Evolutionary conservation across 2,329 filamentous ascomycete genomes (phyloP).

Genomic region (Trichoderma pleuroti): DNA sequence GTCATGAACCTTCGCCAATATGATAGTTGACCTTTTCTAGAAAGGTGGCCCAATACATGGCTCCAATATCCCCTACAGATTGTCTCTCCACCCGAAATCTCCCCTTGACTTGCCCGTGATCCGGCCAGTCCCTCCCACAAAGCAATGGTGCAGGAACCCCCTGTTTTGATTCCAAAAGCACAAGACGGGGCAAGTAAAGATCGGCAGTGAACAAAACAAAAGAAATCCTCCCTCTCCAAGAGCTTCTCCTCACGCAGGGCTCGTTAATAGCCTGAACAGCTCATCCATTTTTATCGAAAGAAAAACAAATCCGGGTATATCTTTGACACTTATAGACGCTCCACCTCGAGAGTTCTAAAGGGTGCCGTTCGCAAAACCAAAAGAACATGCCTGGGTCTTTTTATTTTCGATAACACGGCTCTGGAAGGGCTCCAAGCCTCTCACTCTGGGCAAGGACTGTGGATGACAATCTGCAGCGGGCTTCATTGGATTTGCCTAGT

Average conservation of each 20-base stretch:
- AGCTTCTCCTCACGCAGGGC: constrained; percentile 5
- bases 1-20: constrained; percentile 21
- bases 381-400: constrained; percentile 12
- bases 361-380: constrained; percentile 15
- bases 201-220: constrained; percentile 18
- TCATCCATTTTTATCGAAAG: constrained; percentile 22
- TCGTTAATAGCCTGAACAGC: constrained; percentile 13
- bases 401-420: constrained; percentile 13
- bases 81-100: constrained; percentile 8
- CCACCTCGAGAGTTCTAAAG: constrained; percentile 11
- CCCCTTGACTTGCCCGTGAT: constrained; percentile 17
- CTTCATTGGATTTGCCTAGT: constrained; percentile 19
- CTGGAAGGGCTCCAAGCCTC: not conserved
- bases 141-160: constrained; percentile 17
- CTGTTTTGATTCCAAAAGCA: constrained; percentile 11
- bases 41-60: constrained; percentile 18
- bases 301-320: constrained; percentile 24
- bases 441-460: not conserved
- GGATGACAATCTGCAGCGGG: not conserved
- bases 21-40: constrained; percentile 20
- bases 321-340: constrained; percentile 20
- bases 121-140: constrained; percentile 17
- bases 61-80: constrained; percentile 2
- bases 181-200: constrained; percentile 19
- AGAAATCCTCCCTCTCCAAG: constrained; percentile 10